phyloP scores from a whole-genome alignment of 1,284 basidiomycete species.

The Cutaneotrichosporon cavernicola region DNA sequence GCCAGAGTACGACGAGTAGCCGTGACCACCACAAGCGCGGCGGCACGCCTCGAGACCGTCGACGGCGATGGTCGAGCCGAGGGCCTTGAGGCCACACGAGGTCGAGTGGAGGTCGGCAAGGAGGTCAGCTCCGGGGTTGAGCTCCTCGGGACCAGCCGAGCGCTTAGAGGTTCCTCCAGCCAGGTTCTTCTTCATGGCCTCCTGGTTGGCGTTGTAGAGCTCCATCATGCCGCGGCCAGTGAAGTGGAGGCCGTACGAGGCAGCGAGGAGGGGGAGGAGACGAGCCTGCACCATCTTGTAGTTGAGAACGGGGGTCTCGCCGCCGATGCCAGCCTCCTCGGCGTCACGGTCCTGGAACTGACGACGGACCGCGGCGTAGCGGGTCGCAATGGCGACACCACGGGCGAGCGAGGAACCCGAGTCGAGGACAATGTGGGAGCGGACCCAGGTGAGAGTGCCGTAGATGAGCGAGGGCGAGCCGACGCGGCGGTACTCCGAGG shows the following conservation, averaged over 20 bases:
- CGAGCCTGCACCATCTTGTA: constrained; percentile 62
- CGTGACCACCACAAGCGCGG: constrained; percentile 60
- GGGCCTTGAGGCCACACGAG: constrained; percentile 25
- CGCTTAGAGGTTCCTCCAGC: constrained; percentile 13
- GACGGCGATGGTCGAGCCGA: constrained; percentile 55
- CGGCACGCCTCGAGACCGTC: constrained; percentile 58
- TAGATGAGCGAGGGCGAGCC: constrained; percentile 60
- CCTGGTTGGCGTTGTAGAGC: constrained; percentile 44
- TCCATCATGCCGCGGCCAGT: constrained; percentile 55
- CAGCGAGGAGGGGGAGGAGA: constrained; percentile 60
- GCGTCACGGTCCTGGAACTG: constrained; percentile 56
- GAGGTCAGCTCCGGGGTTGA: constrained; percentile 26
- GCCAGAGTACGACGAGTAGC: constrained; percentile 60
- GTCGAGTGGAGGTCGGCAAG: constrained; percentile 27
- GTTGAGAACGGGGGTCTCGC: constrained; percentile 60
- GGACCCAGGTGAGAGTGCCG: constrained; percentile 58
- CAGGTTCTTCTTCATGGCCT: constrained; percentile 26
- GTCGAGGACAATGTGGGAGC: constrained; percentile 60
- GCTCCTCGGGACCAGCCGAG: constrained; percentile 26
- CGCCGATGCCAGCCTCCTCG: constrained; percentile 48
- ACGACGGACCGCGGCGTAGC: constrained; percentile 58
- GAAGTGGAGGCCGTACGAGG: constrained; percentile 60
- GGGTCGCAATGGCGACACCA: constrained; percentile 59
- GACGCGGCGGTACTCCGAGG: constrained; percentile 48
- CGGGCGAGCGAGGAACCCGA: constrained; percentile 58